phyloP scores from a whole-genome alignment of 306 rosid genomes.

The Ceratonia siliqua region DNA sequence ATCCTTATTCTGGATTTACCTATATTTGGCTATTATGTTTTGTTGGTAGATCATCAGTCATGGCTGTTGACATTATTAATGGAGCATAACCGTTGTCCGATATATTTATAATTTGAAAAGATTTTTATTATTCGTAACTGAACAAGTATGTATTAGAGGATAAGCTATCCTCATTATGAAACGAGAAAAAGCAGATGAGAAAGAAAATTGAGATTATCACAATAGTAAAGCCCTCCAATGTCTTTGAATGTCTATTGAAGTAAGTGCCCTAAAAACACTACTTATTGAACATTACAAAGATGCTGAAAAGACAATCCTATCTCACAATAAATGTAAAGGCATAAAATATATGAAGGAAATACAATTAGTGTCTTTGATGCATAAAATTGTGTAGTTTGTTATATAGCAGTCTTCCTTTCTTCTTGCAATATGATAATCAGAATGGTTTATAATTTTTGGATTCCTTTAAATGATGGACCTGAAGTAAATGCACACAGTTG shows the following conservation, averaged over 20 bases:
- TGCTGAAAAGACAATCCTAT: neutral
- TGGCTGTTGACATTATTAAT: neutral
- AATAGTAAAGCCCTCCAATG: neutral
- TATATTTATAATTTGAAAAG: neutral
- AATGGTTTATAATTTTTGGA: conserved; percentile 19
- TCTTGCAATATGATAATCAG: conserved; percentile 19
- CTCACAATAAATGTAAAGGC: neutral
- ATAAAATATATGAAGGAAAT: neutral
- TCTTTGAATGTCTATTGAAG: neutral
- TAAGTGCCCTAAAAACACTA: neutral
- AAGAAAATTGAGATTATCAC: neutral
- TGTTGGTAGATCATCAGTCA: neutral
- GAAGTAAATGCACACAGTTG: neutral
- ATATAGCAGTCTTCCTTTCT: neutral
- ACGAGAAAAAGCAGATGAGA: neutral
- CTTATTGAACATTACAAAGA: neutral
- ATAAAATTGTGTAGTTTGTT: conserved; percentile 14
- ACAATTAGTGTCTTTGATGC: conserved; percentile 1
- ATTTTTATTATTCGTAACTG: neutral
- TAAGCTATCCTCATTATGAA: neutral
- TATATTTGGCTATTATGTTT: neutral
- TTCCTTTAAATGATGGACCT: neutral
- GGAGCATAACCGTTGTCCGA: neutral
- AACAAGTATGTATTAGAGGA: neutral
- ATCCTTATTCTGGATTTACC: neutral